Evolutionary conservation across 345 rosid genomes (phyloP), one percentile per base, ranked within the genome.

Genomic region (Eucalyptus regnans): DNA sequence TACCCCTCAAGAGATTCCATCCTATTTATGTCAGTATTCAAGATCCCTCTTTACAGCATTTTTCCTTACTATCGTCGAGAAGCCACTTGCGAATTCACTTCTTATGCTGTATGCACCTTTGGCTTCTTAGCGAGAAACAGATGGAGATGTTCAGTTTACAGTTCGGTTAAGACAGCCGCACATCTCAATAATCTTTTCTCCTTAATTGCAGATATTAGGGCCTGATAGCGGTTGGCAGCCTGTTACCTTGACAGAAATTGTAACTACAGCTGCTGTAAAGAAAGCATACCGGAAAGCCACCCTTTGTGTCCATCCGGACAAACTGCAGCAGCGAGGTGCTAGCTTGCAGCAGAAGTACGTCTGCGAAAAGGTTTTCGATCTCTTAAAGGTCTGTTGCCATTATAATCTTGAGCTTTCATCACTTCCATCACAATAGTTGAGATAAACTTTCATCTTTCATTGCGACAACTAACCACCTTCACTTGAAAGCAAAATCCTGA

Each of bases 301-400:
- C 18, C 97, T 97, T 29, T 93, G 90, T 58, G 98, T 97, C 91
- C 99, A 97, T 90, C 99, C 99, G 3, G 99, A 97, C 91, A 96
- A 97, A 93, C 91, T 96, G 92, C 99, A 97, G 93, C 99, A 96
- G 91, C 95, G 99, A 16, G 99, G 99, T 25, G 99, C 99, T 49
- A 96, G 94, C 90, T 95, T 95, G 86, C 97, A 94, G 86, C 99
- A 96, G 89, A 97, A 96, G 94, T 97, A 96, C 93, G 93, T 86
- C 2, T 97, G 99, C 86, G 99, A 97, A 92, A 97, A 96, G 91
- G 99, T 97, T 91, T 97, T 97, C 86, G 99, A 97, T 90, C 99
- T 97, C 92, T 95, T 96, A 56, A 95, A 97, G 99, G 99, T 96
- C 60, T 50, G 89, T 76, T 76, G 48, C 49, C 48, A 12, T 86